phyloP scores from a whole-genome alignment of 78 protist genomes.

The Dictyostelium capitatum region DNA sequence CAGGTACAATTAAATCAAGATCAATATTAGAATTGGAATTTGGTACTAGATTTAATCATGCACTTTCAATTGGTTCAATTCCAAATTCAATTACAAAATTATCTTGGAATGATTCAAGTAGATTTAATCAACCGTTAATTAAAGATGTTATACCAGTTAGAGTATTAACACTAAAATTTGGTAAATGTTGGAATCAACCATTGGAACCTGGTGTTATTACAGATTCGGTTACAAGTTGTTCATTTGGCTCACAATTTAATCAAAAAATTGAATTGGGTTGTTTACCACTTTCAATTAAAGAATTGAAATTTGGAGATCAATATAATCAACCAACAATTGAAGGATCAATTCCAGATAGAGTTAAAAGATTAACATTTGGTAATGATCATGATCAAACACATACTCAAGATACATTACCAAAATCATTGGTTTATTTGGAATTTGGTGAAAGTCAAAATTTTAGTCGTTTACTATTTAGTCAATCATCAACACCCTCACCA shows the following conservation, averaged over 20 bases:
- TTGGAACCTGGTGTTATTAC: neutral
- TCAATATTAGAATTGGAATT: neutral
- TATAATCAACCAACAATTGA: slow-evolving; percentile 16
- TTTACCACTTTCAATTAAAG: neutral
- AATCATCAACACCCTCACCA: neutral
- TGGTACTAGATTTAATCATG: slow-evolving; percentile 5
- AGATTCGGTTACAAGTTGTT: too few species aligned
- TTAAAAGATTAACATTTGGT: neutral
- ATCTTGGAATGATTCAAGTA: neutral
- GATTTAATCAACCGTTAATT: neutral
- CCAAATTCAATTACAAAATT: neutral
- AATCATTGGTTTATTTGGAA: neutral
- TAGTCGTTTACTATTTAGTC: neutral
- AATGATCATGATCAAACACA: neutral
- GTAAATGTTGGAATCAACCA: slow-evolving; percentile 2
- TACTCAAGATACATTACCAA: slow-evolving; percentile 9
- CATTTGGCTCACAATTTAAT: slow-evolving; percentile 3
- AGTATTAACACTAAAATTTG: neutral
- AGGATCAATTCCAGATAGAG: neutral
- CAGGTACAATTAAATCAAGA: slow-evolving; percentile 34
- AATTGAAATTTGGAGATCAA: neutral
- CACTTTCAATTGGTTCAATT: neutral
- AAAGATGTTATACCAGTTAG: neutral
- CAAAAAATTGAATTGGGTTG: neutral
- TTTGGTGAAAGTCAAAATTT: slow-evolving; percentile 8